A percentile compares a stretch with the other conserved stretches of the same genome.
Evolutionary conservation across 2,329 filamentous ascomycete species (phyloP).

Genomic region (Curvularia eragrostidis): DNA sequence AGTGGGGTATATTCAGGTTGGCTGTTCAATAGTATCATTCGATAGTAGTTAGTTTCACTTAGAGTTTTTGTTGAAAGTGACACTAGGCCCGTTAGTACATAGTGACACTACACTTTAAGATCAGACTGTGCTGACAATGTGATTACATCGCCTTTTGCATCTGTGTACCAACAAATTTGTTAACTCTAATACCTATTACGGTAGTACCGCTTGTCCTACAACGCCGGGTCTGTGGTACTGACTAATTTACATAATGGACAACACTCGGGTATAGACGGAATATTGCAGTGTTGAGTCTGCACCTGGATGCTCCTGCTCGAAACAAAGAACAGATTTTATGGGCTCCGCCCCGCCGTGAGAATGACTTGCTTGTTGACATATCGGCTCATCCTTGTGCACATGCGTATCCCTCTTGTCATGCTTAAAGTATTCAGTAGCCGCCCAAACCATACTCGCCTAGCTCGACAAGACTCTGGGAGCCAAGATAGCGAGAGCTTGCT

Average conservation of each 20-base stretch:
- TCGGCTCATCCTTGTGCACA: neutral
- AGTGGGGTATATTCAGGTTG: neutral
- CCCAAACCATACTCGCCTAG: constrained; percentile 15
- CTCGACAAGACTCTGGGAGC: constrained; percentile 18
- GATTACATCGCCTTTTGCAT: neutral
- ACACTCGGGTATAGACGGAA: neutral
- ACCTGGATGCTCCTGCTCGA: neutral
- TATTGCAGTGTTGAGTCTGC: neutral
- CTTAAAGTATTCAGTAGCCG: constrained; percentile 16
- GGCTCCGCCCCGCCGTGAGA: neutral
- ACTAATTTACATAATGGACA: neutral
- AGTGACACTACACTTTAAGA: neutral
- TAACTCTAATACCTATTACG: constrained; percentile 5
- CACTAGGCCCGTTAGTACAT: neutral
- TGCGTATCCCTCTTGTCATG: constrained; percentile 7
- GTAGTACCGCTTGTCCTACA: constrained; percentile 8
- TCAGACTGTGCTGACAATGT: neutral
- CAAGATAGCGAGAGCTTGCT: constrained; percentile 27
- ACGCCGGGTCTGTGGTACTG: constrained; percentile 3
- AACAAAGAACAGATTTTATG: constrained; percentile 1
- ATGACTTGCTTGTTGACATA: neutral
- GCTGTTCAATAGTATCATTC: neutral
- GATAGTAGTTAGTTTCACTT: neutral
- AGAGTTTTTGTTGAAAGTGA: neutral
- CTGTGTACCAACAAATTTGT: constrained; percentile 18